Percentiles rank a stretch among this genome's conserved stretches.
Conservation (phyloP, 768 basidiomycete genomes). For the Collybia nuda region DNA sequence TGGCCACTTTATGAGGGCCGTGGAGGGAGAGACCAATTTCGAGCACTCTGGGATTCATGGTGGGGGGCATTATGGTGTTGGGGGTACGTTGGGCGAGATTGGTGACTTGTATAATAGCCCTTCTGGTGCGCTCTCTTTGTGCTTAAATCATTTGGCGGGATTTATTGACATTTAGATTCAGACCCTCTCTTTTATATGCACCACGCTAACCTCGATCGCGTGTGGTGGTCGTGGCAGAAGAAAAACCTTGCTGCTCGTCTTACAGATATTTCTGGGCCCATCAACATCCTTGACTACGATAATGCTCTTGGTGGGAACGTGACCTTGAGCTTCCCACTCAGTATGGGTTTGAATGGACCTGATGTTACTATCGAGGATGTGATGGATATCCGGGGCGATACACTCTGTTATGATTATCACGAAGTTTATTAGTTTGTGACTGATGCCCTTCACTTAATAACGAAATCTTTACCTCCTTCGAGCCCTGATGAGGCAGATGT, state of each 20-base stretch:
- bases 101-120: slow-evolving; percentile 11
- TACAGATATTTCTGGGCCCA: slow-evolving; percentile 20
- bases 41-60: slow-evolving; percentile 6
- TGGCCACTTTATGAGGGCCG: slow-evolving; percentile 13
- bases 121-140: neutral
- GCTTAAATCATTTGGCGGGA: neutral
- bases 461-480: no score
- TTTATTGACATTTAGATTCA: neutral
- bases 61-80: slow-evolving; percentile 12
- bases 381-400: slow-evolving; percentile 17
- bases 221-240: slow-evolving; percentile 23
- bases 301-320: slow-evolving; percentile 17
- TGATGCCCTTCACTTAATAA: no score
- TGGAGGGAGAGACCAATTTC: slow-evolving; percentile 14
- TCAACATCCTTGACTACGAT: slow-evolving; percentile 16
- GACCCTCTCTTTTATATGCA: slow-evolving; percentile 24
- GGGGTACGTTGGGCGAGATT: slow-evolving; percentile 8
- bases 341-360: slow-evolving; percentile 17
- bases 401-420: slow-evolving; percentile 21
- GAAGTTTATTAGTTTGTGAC: neutral
- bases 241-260: slow-evolving; percentile 10
- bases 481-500: no score
- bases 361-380: slow-evolving; percentile 20
- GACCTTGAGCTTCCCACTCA: slow-evolving; percentile 19
- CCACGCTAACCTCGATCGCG: slow-evolving; percentile 20